These are phyloP conservation scores for Cerrena zonata DNA, from an alignment of 1,284 basidiomycete species.

Conservation along the genomic window DNA sequence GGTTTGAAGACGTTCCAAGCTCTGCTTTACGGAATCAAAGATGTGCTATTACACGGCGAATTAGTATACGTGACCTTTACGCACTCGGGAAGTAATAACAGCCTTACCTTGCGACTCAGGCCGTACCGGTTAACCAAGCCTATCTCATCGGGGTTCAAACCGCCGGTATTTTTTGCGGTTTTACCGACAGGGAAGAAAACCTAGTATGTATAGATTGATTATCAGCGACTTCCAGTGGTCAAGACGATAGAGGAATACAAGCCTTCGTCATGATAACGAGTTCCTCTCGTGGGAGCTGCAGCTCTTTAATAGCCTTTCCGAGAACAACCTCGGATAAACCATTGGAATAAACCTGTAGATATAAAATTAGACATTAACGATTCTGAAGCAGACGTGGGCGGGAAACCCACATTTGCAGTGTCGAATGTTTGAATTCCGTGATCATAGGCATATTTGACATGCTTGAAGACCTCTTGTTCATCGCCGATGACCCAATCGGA, in stretches of 20 bases:
- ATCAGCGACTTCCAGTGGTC: too few relatives aligned
- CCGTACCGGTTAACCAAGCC: constrained; percentile 33
- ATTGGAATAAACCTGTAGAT: constrained; percentile 18
- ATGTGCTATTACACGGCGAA: too few relatives aligned
- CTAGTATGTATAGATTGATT: too few relatives aligned
- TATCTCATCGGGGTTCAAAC: constrained; percentile 18
- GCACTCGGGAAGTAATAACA: too few relatives aligned
- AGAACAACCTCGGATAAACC: constrained; percentile 29
- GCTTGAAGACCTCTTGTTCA: constrained; percentile 26
- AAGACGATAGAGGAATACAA: constrained; percentile 41
- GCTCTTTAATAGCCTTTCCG: constrained; percentile 27
- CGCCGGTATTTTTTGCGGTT: constrained; percentile 1
- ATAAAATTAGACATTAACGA: constrained; percentile 7
- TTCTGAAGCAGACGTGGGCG: not conserved
- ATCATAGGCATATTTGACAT: constrained; percentile 23
- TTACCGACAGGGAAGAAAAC: not conserved
- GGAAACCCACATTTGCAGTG: too few relatives aligned
- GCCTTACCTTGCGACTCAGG: constrained; percentile 24
- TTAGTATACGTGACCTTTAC: too few relatives aligned
- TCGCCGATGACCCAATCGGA: constrained; percentile 30
- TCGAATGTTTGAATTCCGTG: constrained; percentile 28
- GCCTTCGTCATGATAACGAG: too few relatives aligned
- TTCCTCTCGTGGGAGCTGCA: constrained; percentile 27
- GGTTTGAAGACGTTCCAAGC: too few relatives aligned
- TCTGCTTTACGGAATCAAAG: too few relatives aligned